phyloP scores from a whole-genome alignment of 2,329 filamentous ascomycete species.

The Fulvia fulva region DNA sequence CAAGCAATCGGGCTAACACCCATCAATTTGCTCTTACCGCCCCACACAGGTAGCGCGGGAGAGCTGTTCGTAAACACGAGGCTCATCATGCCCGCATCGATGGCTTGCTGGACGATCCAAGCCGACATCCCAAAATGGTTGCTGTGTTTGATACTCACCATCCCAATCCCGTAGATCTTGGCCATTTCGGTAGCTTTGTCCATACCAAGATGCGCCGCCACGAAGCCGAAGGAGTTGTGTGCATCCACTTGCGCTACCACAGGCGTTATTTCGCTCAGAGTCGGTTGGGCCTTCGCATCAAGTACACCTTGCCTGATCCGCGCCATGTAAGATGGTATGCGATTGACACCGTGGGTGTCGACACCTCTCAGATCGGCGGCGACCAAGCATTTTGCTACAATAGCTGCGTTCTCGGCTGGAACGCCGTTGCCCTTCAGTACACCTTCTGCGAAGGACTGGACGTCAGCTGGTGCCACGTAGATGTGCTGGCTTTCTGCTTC shows the following conservation, averaged over 20 bases:
- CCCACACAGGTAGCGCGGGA: slow-evolving; percentile 68
- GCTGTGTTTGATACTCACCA: slow-evolving; percentile 70
- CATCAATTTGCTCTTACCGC: slow-evolving; percentile 64
- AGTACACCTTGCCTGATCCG: slow-evolving; percentile 68
- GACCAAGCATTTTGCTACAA: slow-evolving; percentile 65
- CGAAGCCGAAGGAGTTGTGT: slow-evolving; percentile 70
- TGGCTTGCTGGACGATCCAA: slow-evolving; percentile 72
- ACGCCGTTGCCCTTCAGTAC: slow-evolving; percentile 62
- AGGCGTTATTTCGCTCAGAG: slow-evolving; percentile 60
- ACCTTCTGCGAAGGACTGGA: slow-evolving; percentile 46
- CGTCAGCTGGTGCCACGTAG: slow-evolving; percentile 29
- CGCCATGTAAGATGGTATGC: slow-evolving; percentile 72
- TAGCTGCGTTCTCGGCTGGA: slow-evolving; percentile 53
- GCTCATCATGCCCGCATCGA: slow-evolving; percentile 65
- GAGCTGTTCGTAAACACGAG: slow-evolving; percentile 59
- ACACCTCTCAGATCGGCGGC: slow-evolving; percentile 73
- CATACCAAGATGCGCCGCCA: slow-evolving; percentile 66
- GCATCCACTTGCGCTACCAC: slow-evolving; percentile 66
- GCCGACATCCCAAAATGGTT: slow-evolving; percentile 81
- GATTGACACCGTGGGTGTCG: slow-evolving; percentile 74
- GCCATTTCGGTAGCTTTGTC: slow-evolving; percentile 64
- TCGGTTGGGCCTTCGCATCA: slow-evolving; percentile 56
- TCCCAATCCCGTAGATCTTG: slow-evolving; percentile 63
- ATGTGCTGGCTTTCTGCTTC: slow-evolving; percentile 8
- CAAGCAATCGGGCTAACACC: slow-evolving; percentile 72